Base-by-base conservation (phyloP, 2,329 filamentous ascomycete species). In the Fusarium dlaminii region DNA sequence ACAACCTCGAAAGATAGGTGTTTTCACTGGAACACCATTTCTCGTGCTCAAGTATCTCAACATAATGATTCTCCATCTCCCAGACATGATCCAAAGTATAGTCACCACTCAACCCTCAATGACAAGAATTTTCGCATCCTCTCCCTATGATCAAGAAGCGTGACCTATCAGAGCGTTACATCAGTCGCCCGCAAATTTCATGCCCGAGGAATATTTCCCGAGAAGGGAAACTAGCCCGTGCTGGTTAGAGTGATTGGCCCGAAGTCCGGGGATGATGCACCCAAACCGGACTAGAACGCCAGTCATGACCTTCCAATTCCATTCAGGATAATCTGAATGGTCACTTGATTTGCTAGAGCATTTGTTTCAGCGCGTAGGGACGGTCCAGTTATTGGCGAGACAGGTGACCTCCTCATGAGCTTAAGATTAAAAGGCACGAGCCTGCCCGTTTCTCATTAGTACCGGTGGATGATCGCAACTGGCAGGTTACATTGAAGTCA, bases 151-250 rank as follows among this genome's bases (percentile, higher is more conserved):
- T 48, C 57, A 42, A 34, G 30, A 18, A 30, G 55, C 48, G 48
- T 68, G 66, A 68, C 56, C 48, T 34, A 68, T 62, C 55, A 37
- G 14, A 68, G 40, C 34, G 66, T 68, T 54, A 68, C 66, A 68
- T 63, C 42, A 11, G 32, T n/a, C 15, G 32, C 27, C 12, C n/a
- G 17, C 32, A 15, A 37, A 37, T 45, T 45, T 59, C 30, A 37
- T 57, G 37, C 60, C 48, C 37, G 30, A 27, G 40, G 20, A 22
- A 60, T 54, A 37, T 12, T 24, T 30, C 36, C 45, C 45, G 27
- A 58, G 30, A 24, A 49, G 34, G 56, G 56, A 51, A 59, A 59
- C 56, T 59, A 51, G 22, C 56, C 56, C 56, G 56, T 13, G 56
- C n/a, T 29, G 22, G 56, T 58, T 58, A 60, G 57, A 54, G 34